These are phyloP conservation scores for Rhytidhysteron rufulum DNA, from an alignment of 2,329 filamentous ascomycete genomes.

Conservation along the genomic window DNA sequence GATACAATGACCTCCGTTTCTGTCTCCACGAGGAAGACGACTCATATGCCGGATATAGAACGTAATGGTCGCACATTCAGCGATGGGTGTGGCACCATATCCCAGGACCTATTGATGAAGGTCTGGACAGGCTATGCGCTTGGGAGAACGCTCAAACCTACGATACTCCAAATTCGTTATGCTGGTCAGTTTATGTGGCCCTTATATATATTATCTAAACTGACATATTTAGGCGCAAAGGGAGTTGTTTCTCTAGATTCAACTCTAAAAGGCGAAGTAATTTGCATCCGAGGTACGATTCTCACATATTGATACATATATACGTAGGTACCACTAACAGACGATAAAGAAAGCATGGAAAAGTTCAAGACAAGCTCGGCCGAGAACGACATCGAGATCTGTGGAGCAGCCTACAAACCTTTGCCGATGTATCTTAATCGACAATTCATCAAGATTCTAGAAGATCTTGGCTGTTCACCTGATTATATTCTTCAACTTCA, in stretches of 20 bases:
- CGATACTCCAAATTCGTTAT: slow-evolving; percentile 69
- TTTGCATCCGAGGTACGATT: slow-evolving; percentile 51
- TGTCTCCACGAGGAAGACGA: slow-evolving; percentile 22
- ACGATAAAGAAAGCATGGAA: not conserved
- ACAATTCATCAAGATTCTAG: slow-evolving; percentile 80
- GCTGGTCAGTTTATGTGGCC: slow-evolving; percentile 52
- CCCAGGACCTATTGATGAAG: slow-evolving; percentile 53
- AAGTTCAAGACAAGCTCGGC: slow-evolving; percentile 53
- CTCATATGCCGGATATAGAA: slow-evolving; percentile 50
- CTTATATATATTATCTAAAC: no score
- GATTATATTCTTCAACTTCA: slow-evolving; percentile 64
- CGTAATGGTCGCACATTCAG: slow-evolving; percentile 63
- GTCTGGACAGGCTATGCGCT: slow-evolving; percentile 56
- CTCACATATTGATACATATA: not conserved
- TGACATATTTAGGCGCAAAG: slow-evolving; percentile 54
- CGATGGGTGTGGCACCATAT: slow-evolving; percentile 76
- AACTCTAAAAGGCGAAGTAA: slow-evolving; percentile 50
- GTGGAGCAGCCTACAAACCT: slow-evolving; percentile 61
- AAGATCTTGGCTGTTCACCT: slow-evolving; percentile 64
- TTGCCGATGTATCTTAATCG: slow-evolving; percentile 71
- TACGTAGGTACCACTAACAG: not conserved
- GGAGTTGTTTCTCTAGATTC: slow-evolving; percentile 71
- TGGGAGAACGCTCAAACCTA: slow-evolving; percentile 49
- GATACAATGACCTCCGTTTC: slow-evolving; percentile 68
- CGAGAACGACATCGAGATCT: slow-evolving; percentile 61